These are phyloP conservation scores for Tulasnella sp. DNA, from an alignment of 768 basidiomycete genomes.

Conservation along the genomic window DNA sequence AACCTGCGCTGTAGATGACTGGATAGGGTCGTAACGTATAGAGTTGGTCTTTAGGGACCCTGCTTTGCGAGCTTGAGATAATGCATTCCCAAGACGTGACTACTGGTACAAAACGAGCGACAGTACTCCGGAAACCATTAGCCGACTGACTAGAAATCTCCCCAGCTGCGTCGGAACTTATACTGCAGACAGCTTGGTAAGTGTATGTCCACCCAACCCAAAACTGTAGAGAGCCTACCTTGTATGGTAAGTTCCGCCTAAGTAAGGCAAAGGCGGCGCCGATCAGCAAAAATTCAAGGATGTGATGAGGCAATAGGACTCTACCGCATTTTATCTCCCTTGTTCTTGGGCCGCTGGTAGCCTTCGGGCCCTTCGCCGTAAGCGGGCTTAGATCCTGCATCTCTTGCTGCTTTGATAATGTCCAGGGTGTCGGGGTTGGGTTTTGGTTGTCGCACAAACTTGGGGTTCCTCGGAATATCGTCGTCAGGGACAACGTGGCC, in stretches of 20 bases:
- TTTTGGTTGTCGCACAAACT: conserved; percentile 43
- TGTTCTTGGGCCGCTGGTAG: conserved; percentile 62
- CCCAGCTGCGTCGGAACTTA: conserved; percentile 83
- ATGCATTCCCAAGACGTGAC: neutral
- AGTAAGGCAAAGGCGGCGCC: neutral
- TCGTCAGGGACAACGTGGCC: conserved; percentile 13
- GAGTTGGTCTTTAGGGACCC: neutral
- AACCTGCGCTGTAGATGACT: neutral
- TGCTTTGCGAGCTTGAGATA: neutral
- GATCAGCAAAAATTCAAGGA: neutral
- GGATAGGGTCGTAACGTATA: neutral
- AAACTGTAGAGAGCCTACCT: conserved; percentile 41
- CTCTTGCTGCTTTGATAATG: conserved; percentile 49
- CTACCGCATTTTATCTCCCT: conserved; percentile 68
- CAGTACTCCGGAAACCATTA: neutral
- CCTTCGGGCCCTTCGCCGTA: conserved; percentile 68
- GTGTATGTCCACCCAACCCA: neutral
- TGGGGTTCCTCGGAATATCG: conserved; percentile 13
- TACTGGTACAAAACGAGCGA: neutral
- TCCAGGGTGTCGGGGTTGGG: conserved; percentile 59
- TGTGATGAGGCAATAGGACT: conserved; percentile 19
- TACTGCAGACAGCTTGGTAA: conserved; percentile 43
- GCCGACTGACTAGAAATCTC: conserved; percentile 54
- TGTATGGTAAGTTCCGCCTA: conserved; percentile 80
- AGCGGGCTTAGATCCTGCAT: conserved; percentile 46